phyloP scores from a whole-genome alignment of 2,329 filamentous ascomycete species.

The Bertia moriformis region DNA sequence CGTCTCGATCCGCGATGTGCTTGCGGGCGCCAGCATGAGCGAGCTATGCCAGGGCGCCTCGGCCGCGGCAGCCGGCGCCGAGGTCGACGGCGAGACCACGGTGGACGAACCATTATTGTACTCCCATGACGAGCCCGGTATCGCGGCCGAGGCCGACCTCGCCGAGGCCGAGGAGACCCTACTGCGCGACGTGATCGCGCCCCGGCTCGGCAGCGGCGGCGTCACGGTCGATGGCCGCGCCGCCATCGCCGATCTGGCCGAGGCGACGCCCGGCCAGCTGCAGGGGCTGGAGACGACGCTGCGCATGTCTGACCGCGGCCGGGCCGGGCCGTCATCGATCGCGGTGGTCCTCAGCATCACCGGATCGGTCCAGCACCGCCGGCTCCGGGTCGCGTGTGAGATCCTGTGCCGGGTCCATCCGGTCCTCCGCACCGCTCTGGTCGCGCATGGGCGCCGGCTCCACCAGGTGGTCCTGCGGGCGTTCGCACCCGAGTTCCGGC shows the following conservation, averaged over 20 bases:
- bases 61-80: conserved; percentile 6
- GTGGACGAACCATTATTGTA: conserved; percentile 1
- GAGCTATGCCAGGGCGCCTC: conserved; percentile 24
- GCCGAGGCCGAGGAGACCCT: conserved; percentile 15
- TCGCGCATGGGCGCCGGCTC: conserved; percentile 26
- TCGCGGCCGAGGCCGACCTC: conserved; percentile 6
- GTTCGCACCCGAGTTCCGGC: conserved; percentile 26
- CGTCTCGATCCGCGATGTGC: conserved; percentile 25
- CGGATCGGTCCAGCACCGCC: conserved; percentile 22
- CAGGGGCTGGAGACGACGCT: conserved; percentile 31
- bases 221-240: conserved; percentile 20
- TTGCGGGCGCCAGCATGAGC: conserved; percentile 23
- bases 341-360: conserved; percentile 31
- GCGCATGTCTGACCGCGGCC: no score
- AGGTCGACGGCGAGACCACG: background rate
- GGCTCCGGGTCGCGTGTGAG: conserved; percentile 29
- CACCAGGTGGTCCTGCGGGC: conserved; percentile 31
- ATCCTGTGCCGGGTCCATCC: conserved; percentile 28
- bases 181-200: conserved; percentile 22
- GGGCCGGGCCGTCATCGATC: conserved; percentile 28
- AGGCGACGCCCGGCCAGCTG: conserved; percentile 31
- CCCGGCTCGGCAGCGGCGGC: conserved; percentile 25
- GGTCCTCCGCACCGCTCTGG: conserved; percentile 38
- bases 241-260: conserved; percentile 29
- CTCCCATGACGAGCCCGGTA: conserved; percentile 6